These are phyloP conservation scores for Amylostereum chailletii DNA, from an alignment of 1,284 basidiomycete species.

Conservation along the genomic window DNA sequence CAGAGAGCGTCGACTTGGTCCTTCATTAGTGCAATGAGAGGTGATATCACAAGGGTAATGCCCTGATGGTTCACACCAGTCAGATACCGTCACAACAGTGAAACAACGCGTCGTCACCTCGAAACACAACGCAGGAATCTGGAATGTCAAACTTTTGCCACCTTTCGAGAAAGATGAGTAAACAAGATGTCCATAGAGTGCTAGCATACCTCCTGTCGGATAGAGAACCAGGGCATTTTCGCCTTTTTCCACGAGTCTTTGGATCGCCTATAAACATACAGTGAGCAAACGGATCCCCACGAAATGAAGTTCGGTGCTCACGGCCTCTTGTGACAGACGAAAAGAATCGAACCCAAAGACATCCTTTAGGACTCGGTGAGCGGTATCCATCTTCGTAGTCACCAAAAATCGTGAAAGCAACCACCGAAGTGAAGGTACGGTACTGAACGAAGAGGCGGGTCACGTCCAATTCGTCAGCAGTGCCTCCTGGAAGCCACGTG, in stretches of 20 bases:
- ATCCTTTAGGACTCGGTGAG: slow-evolving; percentile 20
- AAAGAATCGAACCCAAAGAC: slow-evolving; percentile 27
- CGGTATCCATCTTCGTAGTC: slow-evolving; percentile 20
- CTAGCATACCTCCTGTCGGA: slow-evolving; percentile 25
- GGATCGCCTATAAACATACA: slow-evolving; percentile 23
- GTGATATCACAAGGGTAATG: slow-evolving; percentile 64
- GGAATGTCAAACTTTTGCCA: slow-evolving; percentile 43
- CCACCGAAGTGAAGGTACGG: too few relatives aligned
- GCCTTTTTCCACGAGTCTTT: slow-evolving; percentile 27
- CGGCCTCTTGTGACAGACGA: slow-evolving; percentile 28
- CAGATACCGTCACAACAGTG: not conserved
- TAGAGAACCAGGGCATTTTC: slow-evolving; percentile 31
- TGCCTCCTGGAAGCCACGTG: too few relatives aligned
- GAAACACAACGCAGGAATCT: slow-evolving; percentile 56
- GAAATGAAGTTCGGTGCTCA: slow-evolving; percentile 10
- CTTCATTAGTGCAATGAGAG: slow-evolving; percentile 35
- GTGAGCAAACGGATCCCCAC: not conserved
- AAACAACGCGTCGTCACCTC: slow-evolving; percentile 15
- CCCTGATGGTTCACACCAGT: slow-evolving; percentile 21
- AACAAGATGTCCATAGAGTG: not conserved
- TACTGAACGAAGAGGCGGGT: too few relatives aligned
- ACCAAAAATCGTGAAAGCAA: too few relatives aligned
- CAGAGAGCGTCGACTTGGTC: slow-evolving; percentile 51
- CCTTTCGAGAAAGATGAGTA: slow-evolving; percentile 12
- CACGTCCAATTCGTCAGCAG: too few relatives aligned